These are phyloP conservation scores for Cajanus cajan DNA, from an alignment of 306 rosid genomes.

Conservation along the genomic window DNA sequence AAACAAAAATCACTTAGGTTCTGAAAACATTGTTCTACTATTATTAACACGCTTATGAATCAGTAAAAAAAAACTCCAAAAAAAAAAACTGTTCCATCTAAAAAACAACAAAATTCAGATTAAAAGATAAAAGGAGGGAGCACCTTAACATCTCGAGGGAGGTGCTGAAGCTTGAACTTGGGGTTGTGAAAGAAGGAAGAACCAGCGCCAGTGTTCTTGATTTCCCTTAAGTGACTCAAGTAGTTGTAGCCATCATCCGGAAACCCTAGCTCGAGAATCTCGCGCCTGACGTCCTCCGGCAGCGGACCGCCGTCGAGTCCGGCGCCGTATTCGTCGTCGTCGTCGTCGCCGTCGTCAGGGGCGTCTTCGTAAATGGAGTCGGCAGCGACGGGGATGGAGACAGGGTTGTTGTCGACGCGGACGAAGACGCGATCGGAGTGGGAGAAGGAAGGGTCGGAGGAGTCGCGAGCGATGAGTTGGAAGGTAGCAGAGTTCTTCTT, in stretches of 20 bases:
- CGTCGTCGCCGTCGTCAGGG: conserved; percentile 58
- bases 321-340: conserved; percentile 7
- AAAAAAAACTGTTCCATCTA: not conserved
- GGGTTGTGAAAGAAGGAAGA: conserved; percentile 65
- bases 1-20: not conserved
- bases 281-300: conserved; percentile 62
- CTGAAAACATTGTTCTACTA: no score
- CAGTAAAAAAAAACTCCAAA: not conserved
- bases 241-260: conserved; percentile 95
- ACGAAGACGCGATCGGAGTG: conserved; percentile 73
- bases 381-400: conserved; percentile 27
- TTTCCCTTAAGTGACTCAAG: conserved; percentile 72
- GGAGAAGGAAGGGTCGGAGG: conserved; percentile 66
- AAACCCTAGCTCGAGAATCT: conserved; percentile 82
- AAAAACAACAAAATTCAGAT: not conserved
- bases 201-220: conserved; percentile 79
- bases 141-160: conserved; percentile 81
- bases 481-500: conserved; percentile 73
- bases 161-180: conserved; percentile 59
- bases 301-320: conserved; percentile 10
- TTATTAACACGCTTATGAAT: not conserved
- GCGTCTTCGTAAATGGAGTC: conserved; percentile 60
- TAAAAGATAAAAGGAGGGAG: not conserved
- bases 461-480: conserved; percentile 74
- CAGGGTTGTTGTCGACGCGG: conserved; percentile 65